A percentile compares a stretch with the other conserved stretches of the same genome.
Evolutionary conservation across 257 asterid species (phyloP).

Genomic region (Lavandula angustifolia): DNA sequence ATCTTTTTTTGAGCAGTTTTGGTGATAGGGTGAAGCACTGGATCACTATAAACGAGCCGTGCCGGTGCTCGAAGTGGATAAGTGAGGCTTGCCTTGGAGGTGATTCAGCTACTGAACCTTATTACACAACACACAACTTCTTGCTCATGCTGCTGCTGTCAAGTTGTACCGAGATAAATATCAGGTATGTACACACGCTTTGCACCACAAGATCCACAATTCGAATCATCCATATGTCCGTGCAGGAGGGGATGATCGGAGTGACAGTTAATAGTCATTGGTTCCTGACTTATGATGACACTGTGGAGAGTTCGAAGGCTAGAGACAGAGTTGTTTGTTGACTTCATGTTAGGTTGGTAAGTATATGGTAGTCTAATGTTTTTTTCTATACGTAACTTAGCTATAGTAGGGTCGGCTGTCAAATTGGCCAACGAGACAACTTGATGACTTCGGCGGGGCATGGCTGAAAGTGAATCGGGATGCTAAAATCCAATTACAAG

Average conservation of each 20-base stretch:
- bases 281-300: constrained; percentile 40
- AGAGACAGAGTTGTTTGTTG: constrained; percentile 52
- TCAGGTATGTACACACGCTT: too few species aligned
- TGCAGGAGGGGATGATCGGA: constrained; percentile 44
- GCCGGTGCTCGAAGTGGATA: constrained; percentile 52
- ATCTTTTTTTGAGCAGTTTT: constrained; percentile 45
- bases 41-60: constrained; percentile 62
- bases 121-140: constrained; percentile 53
- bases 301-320: constrained; percentile 35
- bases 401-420: too few species aligned
- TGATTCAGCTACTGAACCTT: constrained; percentile 54
- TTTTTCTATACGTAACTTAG: too few species aligned
- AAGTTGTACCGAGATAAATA: constrained; percentile 47
- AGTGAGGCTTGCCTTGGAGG: constrained; percentile 41
- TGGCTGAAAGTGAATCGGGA: too few species aligned
- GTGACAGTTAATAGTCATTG: constrained; percentile 38
- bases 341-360: constrained; percentile 72
- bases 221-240: too few species aligned
- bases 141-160: constrained; percentile 49
- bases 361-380: too few species aligned
- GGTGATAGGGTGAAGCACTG: constrained; percentile 65
- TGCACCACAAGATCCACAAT: too few species aligned
- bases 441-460: too few species aligned
- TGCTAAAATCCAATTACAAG: too few species aligned
- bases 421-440: too few species aligned